Conservation (phyloP, 2,329 filamentous ascomycete genomes). For the Endocalyx cinctus region DNA sequence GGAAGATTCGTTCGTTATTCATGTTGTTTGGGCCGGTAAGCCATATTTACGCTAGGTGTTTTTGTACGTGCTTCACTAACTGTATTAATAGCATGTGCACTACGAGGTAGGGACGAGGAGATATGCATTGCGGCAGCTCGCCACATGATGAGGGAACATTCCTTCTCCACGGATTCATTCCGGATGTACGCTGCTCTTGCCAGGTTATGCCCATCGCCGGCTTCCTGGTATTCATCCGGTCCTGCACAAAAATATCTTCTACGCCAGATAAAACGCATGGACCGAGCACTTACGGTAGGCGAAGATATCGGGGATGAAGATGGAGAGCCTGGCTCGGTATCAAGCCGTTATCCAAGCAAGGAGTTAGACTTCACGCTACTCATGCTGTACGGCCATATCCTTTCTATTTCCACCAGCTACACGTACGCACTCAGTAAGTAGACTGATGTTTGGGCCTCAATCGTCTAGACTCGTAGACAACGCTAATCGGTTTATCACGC, state of each 20-base stretch:
- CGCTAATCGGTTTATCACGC: neutral
- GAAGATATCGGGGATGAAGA: constrained; percentile 34
- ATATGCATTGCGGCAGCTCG: constrained; percentile 68
- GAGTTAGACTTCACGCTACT: constrained; percentile 75
- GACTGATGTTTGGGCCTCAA: neutral
- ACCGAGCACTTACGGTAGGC: constrained; percentile 57
- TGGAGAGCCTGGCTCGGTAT: constrained; percentile 18
- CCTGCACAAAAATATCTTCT: constrained; percentile 87
- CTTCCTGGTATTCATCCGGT: constrained; percentile 73
- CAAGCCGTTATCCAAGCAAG: constrained; percentile 34
- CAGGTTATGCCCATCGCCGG: constrained; percentile 67
- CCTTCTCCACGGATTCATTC: constrained; percentile 76
- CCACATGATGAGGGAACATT: constrained; percentile 79
- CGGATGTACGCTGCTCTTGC: constrained; percentile 78
- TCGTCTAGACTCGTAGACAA: neutral
- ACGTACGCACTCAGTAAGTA: constrained; percentile 69
- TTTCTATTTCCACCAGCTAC: constrained; percentile 80
- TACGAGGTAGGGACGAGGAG: constrained; percentile 76
- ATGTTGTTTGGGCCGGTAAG: constrained; percentile 72
- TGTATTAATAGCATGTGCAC: constrained; percentile 64
- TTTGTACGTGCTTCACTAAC: constrained; percentile 6
- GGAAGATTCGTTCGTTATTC: constrained; percentile 65
- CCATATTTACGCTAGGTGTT: neutral
- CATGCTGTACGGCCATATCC: constrained; percentile 84
- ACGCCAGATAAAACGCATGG: constrained; percentile 85